phyloP scores from a whole-genome alignment of 2,329 filamentous ascomycete species.

The Tolypocladium paradoxum region DNA sequence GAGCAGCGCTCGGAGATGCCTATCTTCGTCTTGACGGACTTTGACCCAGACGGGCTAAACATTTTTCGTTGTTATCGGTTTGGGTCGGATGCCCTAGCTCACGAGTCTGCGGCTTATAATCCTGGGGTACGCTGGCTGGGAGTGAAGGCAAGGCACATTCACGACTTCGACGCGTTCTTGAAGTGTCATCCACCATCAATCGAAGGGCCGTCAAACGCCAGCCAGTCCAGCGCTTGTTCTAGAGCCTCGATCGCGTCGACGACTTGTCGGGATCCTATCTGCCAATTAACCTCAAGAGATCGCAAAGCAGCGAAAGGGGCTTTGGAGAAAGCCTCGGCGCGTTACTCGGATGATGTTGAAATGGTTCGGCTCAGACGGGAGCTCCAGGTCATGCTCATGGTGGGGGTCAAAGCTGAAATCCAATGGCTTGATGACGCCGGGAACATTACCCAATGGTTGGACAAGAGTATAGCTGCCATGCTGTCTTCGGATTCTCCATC shows the following conservation, averaged over 20 bases:
- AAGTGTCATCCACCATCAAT: neutral
- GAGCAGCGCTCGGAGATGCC: constrained; percentile 36
- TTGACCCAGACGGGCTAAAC: constrained; percentile 63
- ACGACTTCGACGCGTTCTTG: neutral
- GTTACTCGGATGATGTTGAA: constrained; percentile 15
- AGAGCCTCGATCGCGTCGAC: constrained; percentile 14
- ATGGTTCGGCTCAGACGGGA: constrained; percentile 37
- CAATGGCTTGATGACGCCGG: constrained; percentile 54
- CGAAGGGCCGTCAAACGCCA: neutral
- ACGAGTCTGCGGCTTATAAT: constrained; percentile 43
- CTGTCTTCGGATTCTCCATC: neutral
- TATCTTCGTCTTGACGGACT: constrained; percentile 59
- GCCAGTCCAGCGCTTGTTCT: constrained; percentile 2
- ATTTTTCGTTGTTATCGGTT: constrained; percentile 66
- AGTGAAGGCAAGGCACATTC: constrained; percentile 33
- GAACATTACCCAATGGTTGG: constrained; percentile 38
- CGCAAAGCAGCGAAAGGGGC: constrained; percentile 44
- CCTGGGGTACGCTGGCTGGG: constrained; percentile 55
- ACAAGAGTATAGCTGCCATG: constrained; percentile 23
- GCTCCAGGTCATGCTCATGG: constrained; percentile 61
- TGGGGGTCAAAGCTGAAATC: constrained; percentile 69
- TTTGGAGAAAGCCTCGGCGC: constrained; percentile 31
- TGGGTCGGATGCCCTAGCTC: constrained; percentile 51
- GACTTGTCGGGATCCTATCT: constrained; percentile 15
- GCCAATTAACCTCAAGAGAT: constrained; percentile 42